Conservation (phyloP, 192 early-diverging fungal species). For the Linnemannia elongata region DNA sequence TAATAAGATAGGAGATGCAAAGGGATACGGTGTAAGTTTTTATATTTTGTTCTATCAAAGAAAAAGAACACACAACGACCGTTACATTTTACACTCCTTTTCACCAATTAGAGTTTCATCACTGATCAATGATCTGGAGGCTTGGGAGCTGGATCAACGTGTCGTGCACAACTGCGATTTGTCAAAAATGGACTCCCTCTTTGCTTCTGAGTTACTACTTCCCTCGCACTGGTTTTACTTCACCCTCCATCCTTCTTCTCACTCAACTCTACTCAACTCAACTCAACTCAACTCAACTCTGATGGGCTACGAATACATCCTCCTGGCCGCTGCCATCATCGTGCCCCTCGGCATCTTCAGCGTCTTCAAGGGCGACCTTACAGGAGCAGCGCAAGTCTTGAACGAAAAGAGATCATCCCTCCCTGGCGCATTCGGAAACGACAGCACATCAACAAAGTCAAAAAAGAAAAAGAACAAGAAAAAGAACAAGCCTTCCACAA, state of each 20-base stretch:
- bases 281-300: background rate
- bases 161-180: too few relatives aligned
- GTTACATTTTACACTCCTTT: too few relatives aligned
- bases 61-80: too few relatives aligned
- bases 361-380: constrained; percentile 31
- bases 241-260: background rate
- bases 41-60: too few relatives aligned
- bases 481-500: constrained; percentile 21
- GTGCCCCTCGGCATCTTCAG: constrained; percentile 40
- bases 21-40: too few relatives aligned
- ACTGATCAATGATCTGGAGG: too few relatives aligned
- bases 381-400: background rate
- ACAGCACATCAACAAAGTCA: constrained; percentile 24
- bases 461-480: constrained; percentile 57
- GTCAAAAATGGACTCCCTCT: too few relatives aligned
- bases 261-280: background rate
- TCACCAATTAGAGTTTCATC: too few relatives aligned
- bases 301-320: constrained; percentile 52
- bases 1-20: too few relatives aligned
- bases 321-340: constrained; percentile 44
- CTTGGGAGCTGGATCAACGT: too few relatives aligned
- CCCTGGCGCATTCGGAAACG: constrained; percentile 37
- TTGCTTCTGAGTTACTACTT: too few relatives aligned
- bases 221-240: background rate
- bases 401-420: constrained; percentile 23